Percentiles rank a stretch among this genome's conserved stretches.
phyloP scores from a whole-genome alignment of 2,329 filamentous ascomycete genomes.

The Trichoderma atroviride region DNA sequence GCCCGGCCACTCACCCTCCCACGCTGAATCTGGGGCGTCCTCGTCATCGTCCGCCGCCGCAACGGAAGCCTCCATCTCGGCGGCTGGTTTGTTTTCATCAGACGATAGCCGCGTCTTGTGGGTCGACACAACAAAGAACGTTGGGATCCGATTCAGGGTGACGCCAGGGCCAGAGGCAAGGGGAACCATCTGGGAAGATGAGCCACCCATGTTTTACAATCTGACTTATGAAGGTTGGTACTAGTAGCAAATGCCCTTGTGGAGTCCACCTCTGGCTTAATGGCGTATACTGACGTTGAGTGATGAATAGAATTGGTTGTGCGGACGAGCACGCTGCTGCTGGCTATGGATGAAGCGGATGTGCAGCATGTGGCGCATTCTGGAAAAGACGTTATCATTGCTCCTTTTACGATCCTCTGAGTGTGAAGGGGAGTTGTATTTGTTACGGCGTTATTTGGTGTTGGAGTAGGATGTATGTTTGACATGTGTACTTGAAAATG shows the following conservation, averaged over 20 bases:
- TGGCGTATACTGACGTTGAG: not conserved
- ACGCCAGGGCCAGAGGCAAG: conserved; percentile 39
- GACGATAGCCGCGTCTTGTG: conserved; percentile 58
- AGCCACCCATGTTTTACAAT: conserved; percentile 68
- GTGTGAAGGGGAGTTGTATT: not conserved
- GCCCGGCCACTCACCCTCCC: not conserved
- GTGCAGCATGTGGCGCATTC: conserved; percentile 60
- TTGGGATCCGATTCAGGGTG: conserved; percentile 71
- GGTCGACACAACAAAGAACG: conserved; percentile 63
- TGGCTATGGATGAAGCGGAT: conserved; percentile 67
- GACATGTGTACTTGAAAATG: not conserved
- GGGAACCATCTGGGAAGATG: conserved; percentile 63
- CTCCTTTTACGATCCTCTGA: conserved; percentile 40
- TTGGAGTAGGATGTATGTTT: not conserved
- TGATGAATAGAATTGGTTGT: conserved; percentile 64
- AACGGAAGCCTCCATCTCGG: not conserved
- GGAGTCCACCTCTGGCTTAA: not conserved
- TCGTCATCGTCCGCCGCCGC: not conserved
- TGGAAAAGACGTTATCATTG: conserved; percentile 70
- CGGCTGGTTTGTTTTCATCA: not conserved
- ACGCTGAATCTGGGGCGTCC: not conserved
- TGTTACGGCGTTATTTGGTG: not conserved
- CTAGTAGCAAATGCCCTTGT: not conserved
- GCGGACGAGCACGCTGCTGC: conserved; percentile 62
- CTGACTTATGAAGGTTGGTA: conserved; percentile 72